A percentile compares a stretch with the other conserved stretches of the same genome.
Conservation (phyloP, 495 filamentous ascomycete genomes). For the Neurospora sp. region DNA sequence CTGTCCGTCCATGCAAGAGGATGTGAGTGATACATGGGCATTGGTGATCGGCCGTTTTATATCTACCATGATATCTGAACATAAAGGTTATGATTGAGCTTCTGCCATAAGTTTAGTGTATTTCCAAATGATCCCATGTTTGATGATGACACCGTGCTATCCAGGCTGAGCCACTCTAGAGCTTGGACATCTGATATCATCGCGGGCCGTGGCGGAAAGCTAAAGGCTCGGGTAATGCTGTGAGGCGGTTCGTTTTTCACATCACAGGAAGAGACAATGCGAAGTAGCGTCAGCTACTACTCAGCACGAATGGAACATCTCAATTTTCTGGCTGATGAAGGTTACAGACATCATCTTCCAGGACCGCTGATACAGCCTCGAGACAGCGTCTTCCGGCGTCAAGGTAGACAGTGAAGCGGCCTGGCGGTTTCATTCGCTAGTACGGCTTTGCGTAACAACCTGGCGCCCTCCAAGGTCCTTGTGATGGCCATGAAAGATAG, state of each 20-base stretch:
- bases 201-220: not conserved
- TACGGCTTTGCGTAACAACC: not conserved
- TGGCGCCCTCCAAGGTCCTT: not conserved
- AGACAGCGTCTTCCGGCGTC: not conserved
- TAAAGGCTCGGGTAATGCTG: not conserved
- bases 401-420: not conserved
- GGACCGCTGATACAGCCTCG: not conserved
- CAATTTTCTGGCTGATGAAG: not conserved
- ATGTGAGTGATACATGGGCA: not conserved
- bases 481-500: not conserved
- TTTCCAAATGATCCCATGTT: not conserved
- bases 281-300: not conserved
- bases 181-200: not conserved
- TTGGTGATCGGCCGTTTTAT: not conserved
- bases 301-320: not conserved
- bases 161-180: not conserved
- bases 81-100: not conserved
- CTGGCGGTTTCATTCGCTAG: not conserved
- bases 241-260: not conserved
- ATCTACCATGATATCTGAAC: not conserved
- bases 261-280: not conserved
- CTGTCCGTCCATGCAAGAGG: not conserved
- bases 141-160: not conserved
- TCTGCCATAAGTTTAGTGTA: not conserved
- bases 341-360: not conserved